Evolutionary conservation across 139 green algal species (phyloP), one percentile per base, ranked within the genome.

Genomic region (Parachlorella kessleri): DNA sequence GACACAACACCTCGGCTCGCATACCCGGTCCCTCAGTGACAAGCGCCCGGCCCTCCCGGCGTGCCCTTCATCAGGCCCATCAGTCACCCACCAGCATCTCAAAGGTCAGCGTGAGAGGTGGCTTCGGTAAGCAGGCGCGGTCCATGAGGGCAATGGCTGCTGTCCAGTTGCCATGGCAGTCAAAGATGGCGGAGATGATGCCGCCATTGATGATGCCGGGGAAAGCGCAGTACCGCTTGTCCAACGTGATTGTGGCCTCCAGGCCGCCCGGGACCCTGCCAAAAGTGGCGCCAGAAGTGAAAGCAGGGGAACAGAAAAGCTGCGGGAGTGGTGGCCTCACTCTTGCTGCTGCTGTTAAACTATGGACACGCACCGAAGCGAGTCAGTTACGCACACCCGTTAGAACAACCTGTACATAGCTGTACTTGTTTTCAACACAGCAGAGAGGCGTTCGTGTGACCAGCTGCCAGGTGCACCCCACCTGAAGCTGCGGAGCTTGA

Each of bases 111-210:
- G 93, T 97, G n/a, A 97, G 84, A 0, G 93, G 92, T 2, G 93
- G 93, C 53, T 87, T 89, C 1, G 93, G 90, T 64, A 95, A 77
- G 48, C 79, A 88, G 5, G 79, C 82, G 39, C 87, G 79, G 81
- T 97, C 93, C 93, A 97, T 97, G 4, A 97, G 84, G 0, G 90
- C 83, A 4, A 96, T 90, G 3, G 93, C 93, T 3, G 93, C 92
- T 23, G 87, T 94, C 92, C 91, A 95, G 80, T 94, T 91, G 40
- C 84, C 88, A 66, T 96, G 93, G 82, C 93, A 97, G 83, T 97
- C 93, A 63, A 97, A 88, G 28, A 94, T 37, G 2, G 89, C 88
- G 32, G 81, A 88, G 0, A 97, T 73, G 28, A 95, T 84, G 64
- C 93, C 93, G 3, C 93, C 93, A 77, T 95, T 95, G 26, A 97